Conservation (phyloP, 768 basidiomycete species). For the Suillus paluster region DNA sequence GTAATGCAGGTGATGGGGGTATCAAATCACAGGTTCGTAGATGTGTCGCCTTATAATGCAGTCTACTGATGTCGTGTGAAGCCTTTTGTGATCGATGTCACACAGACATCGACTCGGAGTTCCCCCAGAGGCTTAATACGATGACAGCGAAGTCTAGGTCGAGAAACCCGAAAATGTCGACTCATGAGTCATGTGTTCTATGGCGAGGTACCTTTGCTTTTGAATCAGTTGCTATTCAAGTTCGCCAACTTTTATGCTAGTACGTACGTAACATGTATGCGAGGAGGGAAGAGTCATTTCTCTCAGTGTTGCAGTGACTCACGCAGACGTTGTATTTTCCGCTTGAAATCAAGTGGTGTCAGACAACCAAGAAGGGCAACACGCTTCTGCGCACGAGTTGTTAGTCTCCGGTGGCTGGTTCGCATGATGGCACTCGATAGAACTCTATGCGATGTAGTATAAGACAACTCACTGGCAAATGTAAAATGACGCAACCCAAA, state of each 20-base stretch:
- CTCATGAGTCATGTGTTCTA: neutral
- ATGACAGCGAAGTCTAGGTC: neutral
- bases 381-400: neutral
- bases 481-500: neutral
- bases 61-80: neutral
- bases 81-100: conserved; percentile 2
- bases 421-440: no score
- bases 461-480: no score
- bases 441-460: no score
- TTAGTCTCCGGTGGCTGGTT: no score
- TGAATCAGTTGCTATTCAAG: neutral
- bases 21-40: neutral
- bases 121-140: neutral
- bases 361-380: neutral
- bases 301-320: neutral
- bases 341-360: neutral
- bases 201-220: neutral
- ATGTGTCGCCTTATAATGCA: no score
- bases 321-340: neutral
- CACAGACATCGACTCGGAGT: neutral
- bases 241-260: neutral
- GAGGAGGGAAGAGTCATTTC: neutral
- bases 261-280: neutral
- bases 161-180: neutral
- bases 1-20: neutral